Percentiles rank a stretch among this genome's conserved stretches.
Evolutionary conservation across 148 eudicot species (phyloP).

Genomic region (Chenopodium quinoa): DNA sequence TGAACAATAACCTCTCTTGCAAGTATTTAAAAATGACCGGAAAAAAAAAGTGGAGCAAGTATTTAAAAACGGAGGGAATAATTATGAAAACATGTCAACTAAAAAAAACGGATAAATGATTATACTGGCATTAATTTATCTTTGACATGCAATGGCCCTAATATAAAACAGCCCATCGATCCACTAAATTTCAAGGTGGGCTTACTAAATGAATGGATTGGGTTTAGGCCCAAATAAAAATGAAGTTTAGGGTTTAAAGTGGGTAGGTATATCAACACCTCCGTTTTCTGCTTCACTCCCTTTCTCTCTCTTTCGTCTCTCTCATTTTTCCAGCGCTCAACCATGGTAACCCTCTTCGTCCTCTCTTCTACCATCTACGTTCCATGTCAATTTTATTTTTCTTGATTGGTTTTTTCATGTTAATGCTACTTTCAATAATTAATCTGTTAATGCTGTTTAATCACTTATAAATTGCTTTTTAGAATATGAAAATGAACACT

Average conservation of each 20-base stretch:
- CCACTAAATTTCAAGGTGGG: neutral
- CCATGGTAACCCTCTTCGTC: constrained; percentile 5
- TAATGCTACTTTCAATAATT: neutral
- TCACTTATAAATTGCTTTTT: too few relatives aligned
- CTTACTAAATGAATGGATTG: too few relatives aligned
- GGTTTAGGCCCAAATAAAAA: neutral
- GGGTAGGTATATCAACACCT: neutral
- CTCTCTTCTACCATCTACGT: neutral
- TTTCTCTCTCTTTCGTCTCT: neutral
- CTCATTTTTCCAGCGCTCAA: neutral
- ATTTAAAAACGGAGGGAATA: too few relatives aligned
- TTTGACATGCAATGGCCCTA: neutral
- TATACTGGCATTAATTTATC: too few relatives aligned
- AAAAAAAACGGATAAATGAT: too few relatives aligned
- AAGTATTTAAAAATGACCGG: too few relatives aligned
- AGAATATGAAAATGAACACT: too few relatives aligned
- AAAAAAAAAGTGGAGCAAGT: too few relatives aligned
- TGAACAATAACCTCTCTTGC: too few relatives aligned
- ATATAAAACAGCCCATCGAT: neutral
- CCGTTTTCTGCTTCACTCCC: neutral
- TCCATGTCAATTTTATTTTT: too few relatives aligned
- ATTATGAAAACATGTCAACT: too few relatives aligned
- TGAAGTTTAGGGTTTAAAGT: constrained; percentile 13
- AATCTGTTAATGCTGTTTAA: too few relatives aligned
- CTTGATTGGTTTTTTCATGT: neutral